Evolutionary conservation across 352 stramenopile genomes (phyloP), one percentile per base, ranked within the genome.

Genomic region (Phytophthora pisi): DNA sequence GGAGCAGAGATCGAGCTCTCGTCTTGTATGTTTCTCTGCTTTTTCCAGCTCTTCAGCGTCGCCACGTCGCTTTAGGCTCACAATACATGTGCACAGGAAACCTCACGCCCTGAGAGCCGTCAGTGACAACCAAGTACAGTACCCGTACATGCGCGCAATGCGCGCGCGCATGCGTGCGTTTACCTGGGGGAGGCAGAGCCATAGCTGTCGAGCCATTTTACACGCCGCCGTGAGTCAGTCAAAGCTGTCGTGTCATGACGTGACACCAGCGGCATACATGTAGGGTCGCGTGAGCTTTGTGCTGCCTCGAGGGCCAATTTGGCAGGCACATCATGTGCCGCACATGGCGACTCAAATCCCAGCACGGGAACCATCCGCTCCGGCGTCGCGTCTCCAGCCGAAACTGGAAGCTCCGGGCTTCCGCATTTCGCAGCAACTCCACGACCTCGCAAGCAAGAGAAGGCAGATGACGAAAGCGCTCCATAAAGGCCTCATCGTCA

Each of bases 351-450:
- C 26, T 28, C 51, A 56, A 34, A 52, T 64, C 57, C 42, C n/a
- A 23, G 26, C 26, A 40, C 3, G 34, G 52, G 52, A 49, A 38
- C 28, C 28, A 66, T 57, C 63, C 40, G 40, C 38, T 56, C 2
- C 10, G 9, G 26, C 42, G 45, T 18, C 45, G 45, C 45, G 31
- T 47, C 28, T 56, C 26, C 45, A 43, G 16, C 16, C 10, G 31
- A 57, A 57, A 57, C 55, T 13, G 52, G 34, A 47, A 15, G n/a
- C 53, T 43, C 20, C 51, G 5, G 31, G 6, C 31, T 31, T 45
- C 31, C 34, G 15, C 57, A 58, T 61, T 66, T 72, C 57, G 64
- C 57, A 71, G 64, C 64, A 67, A 71, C 64, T 53, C 10, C 15
- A 72, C 58, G 31, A 72, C 34, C 24, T 18, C 38, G 61, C 46